Conservation (phyloP, 2,329 filamentous ascomycete genomes). For the Trichoderma breve region DNA sequence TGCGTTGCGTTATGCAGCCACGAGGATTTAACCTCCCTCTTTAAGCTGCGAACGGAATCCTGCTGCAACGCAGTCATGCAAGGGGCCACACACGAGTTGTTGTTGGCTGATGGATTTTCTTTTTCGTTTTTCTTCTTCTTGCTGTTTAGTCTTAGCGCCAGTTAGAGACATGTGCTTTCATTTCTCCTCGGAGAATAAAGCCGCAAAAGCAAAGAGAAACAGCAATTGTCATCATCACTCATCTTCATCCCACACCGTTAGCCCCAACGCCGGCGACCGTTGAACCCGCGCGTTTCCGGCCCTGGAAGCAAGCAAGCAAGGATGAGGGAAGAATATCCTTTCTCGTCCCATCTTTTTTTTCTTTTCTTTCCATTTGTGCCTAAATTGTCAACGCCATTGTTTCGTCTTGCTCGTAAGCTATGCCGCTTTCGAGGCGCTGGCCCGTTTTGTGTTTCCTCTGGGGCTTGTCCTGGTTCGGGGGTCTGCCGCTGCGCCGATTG, state of each 20-base stretch:
- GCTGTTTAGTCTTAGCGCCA: background rate
- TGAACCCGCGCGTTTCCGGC: background rate
- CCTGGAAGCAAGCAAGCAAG: background rate
- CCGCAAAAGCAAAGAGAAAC: background rate
- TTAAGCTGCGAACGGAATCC: background rate
- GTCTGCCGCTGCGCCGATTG: background rate
- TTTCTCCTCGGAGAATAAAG: constrained; percentile 9
- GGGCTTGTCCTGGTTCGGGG: background rate
- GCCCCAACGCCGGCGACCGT: background rate
- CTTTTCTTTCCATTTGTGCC: background rate
- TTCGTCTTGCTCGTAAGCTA: background rate
- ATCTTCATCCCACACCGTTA: background rate
- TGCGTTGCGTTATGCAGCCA: background rate
- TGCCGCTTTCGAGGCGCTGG: background rate
- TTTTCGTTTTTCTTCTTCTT: background rate
- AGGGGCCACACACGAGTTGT: background rate
- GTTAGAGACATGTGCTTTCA: background rate
- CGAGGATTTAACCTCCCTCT: background rate
- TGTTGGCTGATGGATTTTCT: background rate
- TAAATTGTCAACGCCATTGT: constrained; percentile 7
- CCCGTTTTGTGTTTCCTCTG: background rate
- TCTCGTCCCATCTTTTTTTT: background rate
- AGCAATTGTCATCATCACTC: background rate
- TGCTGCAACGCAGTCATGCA: background rate
- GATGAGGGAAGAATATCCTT: background rate